Percentiles rank a stretch among this genome's conserved stretches.
phyloP scores from a whole-genome alignment of 768 basidiomycete species.

The Boletales sp. region DNA sequence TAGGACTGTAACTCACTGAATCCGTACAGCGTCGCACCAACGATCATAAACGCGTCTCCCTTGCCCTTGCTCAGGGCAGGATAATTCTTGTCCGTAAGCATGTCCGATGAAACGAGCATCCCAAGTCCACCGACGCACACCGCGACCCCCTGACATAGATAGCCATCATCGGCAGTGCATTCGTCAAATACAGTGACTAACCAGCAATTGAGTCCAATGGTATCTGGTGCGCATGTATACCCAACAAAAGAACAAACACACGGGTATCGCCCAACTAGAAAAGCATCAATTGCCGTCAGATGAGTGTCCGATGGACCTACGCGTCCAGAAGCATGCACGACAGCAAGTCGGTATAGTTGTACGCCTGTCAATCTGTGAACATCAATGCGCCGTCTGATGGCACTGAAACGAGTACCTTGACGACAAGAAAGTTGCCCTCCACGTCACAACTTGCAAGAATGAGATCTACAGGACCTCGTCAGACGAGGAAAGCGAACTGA shows the following conservation, averaged over 20 bases:
- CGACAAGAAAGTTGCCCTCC: conserved; percentile 84
- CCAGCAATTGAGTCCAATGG: conserved; percentile 81
- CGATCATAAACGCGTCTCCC: conserved; percentile 85
- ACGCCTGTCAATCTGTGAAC: conserved; percentile 46
- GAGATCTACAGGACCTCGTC: conserved; percentile 47
- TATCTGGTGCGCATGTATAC: conserved; percentile 77
- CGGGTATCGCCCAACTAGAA: conserved; percentile 81
- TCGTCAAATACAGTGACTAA: conserved; percentile 29
- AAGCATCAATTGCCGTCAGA: not conserved
- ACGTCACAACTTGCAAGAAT: conserved; percentile 79
- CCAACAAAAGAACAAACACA: conserved; percentile 81
- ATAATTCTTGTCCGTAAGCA: conserved; percentile 75
- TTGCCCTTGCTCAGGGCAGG: conserved; percentile 61
- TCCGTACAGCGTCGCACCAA: conserved; percentile 82
- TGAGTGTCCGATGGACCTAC: conserved; percentile 36
- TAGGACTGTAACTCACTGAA: conserved; percentile 54
- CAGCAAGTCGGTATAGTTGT: conserved; percentile 80
- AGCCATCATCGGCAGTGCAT: not conserved
- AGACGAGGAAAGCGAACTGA: conserved; percentile 1
- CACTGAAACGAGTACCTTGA: conserved; percentile 45
- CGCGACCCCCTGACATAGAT: conserved; percentile 52
- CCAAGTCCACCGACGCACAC: conserved; percentile 76
- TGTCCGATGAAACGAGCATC: conserved; percentile 75
- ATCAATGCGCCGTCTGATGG: not conserved
- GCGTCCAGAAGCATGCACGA: conserved; percentile 93